Evolutionary conservation across 495 filamentous ascomycete genomes (phyloP).

Genomic region (Lophiotrema nucula): DNA sequence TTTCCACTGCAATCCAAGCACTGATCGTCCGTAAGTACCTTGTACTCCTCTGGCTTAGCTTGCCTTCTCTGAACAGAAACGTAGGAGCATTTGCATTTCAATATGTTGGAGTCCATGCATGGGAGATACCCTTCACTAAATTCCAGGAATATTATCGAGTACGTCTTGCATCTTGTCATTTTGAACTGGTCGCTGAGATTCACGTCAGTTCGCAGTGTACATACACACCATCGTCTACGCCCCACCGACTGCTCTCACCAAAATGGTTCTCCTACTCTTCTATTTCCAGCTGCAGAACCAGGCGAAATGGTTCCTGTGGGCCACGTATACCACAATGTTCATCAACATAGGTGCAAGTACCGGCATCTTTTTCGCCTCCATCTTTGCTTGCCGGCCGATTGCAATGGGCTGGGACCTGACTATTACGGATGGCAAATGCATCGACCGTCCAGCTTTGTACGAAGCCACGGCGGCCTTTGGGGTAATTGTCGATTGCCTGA

Average conservation of each 20-base stretch:
- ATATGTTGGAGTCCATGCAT: not conserved
- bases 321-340: not conserved
- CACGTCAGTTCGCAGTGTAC: not conserved
- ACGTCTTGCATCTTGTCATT: not conserved
- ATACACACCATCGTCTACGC: not conserved
- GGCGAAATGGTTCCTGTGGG: not conserved
- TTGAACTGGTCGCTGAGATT: not conserved
- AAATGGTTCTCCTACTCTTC: not conserved
- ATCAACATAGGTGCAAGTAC: not conserved
- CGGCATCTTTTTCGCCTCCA: not conserved
- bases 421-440: not conserved
- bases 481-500: not conserved
- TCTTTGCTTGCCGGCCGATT: not conserved
- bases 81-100: not conserved
- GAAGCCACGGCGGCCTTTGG: not conserved
- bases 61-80: not conserved
- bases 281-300: not conserved
- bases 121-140: not conserved
- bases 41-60: not conserved
- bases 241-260: not conserved
- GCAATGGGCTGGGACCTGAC: not conserved
- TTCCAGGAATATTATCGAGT: not conserved
- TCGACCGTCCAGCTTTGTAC: not conserved
- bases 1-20: not conserved
- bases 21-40: not conserved